A percentile compares a stretch with the other conserved stretches of the same genome.
Evolutionary conservation across 495 filamentous ascomycete species (phyloP).

Genomic region (Massariosphaeria phaeospora): DNA sequence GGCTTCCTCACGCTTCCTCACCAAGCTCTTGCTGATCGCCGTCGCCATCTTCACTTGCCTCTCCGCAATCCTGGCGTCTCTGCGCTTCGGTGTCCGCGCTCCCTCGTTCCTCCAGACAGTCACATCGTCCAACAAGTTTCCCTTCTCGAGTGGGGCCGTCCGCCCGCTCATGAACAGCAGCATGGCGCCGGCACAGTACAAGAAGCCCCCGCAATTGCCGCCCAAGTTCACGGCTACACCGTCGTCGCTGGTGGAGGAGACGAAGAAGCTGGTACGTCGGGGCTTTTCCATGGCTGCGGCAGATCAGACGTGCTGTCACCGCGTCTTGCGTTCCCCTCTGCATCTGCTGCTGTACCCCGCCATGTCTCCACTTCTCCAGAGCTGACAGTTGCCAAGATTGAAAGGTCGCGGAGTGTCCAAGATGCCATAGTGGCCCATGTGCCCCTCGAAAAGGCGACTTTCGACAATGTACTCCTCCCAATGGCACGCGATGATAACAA

Average conservation of each 20-base stretch:
- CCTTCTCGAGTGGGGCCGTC: slow-evolving; percentile 29
- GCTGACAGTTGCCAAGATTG: slow-evolving; percentile 46
- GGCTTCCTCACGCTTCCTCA: slow-evolving; percentile 34
- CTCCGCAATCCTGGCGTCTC: slow-evolving; percentile 71
- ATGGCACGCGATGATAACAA: slow-evolving; percentile 47
- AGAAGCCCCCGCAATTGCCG: slow-evolving; percentile 76
- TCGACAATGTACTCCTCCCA: slow-evolving; percentile 43
- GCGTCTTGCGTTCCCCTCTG: background rate
- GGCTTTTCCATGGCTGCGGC: background rate
- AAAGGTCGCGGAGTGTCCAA: slow-evolving; percentile 60
- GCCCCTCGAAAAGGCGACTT: slow-evolving; percentile 50
- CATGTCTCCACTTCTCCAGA: background rate
- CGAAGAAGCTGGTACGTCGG: slow-evolving; percentile 53
- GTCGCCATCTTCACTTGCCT: slow-evolving; percentile 59
- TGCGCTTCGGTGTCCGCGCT: slow-evolving; percentile 60
- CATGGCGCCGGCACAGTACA: slow-evolving; percentile 63
- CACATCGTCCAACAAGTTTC: slow-evolving; percentile 26
- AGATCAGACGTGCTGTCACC: background rate
- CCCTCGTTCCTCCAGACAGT: slow-evolving; percentile 55
- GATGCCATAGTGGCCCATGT: slow-evolving; percentile 70
- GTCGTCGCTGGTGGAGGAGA: slow-evolving; percentile 67
- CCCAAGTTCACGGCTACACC: slow-evolving; percentile 82
- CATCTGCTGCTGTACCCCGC: background rate
- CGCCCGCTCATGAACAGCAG: slow-evolving; percentile 55
- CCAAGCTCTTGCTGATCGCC: slow-evolving; percentile 46